phyloP scores from a whole-genome alignment of 495 filamentous ascomycete genomes.

The Parathielavia hyrcaniae region DNA sequence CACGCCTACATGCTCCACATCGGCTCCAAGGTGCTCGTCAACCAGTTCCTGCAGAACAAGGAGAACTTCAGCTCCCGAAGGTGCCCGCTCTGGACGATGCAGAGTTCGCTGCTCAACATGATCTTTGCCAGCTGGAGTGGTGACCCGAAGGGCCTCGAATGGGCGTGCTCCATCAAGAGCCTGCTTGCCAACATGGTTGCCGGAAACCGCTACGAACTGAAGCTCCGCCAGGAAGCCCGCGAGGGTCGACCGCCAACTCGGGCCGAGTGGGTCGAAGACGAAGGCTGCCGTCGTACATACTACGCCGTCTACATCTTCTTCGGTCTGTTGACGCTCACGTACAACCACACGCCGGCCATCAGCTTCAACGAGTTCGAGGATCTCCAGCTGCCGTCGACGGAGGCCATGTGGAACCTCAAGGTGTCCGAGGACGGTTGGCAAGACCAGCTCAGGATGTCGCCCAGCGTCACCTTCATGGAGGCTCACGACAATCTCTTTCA shows the following conservation, averaged over 20 bases:
- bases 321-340: conserved; percentile 87
- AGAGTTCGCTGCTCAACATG: conserved; percentile 94
- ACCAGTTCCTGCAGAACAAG: conserved; percentile 94
- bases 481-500: conserved; percentile 94
- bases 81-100: conserved; percentile 96
- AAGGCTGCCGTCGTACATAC: conserved; percentile 93
- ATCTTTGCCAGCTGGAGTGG: conserved; percentile 99
- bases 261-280: conserved; percentile 93
- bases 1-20: conserved; percentile 95
- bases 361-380: conserved; percentile 97
- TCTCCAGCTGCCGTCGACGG: conserved; percentile 84
- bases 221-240: conserved; percentile 82
- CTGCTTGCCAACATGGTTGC: conserved; percentile 97
- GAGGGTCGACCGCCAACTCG: conserved; percentile 69
- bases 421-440: conserved; percentile 78
- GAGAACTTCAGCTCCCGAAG: conserved; percentile 98
- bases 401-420: conserved; percentile 89
- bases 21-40: conserved; percentile 91
- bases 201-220: conserved; percentile 92
- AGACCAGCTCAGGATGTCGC: conserved; percentile 63
- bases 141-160: conserved; percentile 93
- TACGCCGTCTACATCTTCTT: conserved; percentile 99
- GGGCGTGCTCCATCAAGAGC: conserved; percentile 98
- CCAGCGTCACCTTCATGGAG: conserved; percentile 77
- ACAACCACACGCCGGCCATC: conserved; percentile 95